A percentile compares a stretch with the other conserved stretches of the same genome.
These are phyloP conservation scores for Acanthamoeba sp. DNA, from an alignment of 208 protist genomes.

Conservation along the genomic window DNA sequence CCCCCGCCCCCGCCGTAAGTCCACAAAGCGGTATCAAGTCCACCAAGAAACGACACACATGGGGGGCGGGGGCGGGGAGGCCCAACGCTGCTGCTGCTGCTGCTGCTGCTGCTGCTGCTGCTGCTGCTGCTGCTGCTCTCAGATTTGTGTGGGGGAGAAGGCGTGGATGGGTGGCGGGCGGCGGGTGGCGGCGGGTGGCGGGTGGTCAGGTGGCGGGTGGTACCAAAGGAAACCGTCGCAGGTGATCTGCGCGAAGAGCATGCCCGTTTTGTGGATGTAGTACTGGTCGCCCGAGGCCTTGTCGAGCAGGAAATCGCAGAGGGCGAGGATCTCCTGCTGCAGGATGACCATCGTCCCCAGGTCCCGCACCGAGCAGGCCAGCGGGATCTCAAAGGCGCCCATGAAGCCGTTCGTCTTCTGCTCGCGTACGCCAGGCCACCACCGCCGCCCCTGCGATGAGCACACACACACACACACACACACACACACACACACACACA, in stretches of 20 bases:
- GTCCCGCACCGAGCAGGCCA: conserved; percentile 45
- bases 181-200: neutral
- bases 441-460: no score
- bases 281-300: conserved; percentile 69
- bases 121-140: neutral
- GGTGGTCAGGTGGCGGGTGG: neutral
- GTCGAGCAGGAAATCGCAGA: conserved; percentile 61
- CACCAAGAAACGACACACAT: no score
- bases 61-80: no score
- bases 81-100: no score
- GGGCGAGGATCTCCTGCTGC: conserved; percentile 72
- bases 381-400: conserved; percentile 5
- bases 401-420: conserved; percentile 65
- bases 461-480: neutral
- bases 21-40: no score
- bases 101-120: neutral
- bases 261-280: conserved; percentile 80
- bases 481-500: no score
- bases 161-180: neutral
- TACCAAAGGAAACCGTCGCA: conserved; percentile 81
- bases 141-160: neutral
- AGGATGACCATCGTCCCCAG: conserved; percentile 71
- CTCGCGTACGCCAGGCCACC: no score
- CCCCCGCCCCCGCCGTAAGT: no score
- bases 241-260: conserved; percentile 77